Conservation (phyloP, 2,329 filamentous ascomycete genomes). For the Cladosporium velox region DNA sequence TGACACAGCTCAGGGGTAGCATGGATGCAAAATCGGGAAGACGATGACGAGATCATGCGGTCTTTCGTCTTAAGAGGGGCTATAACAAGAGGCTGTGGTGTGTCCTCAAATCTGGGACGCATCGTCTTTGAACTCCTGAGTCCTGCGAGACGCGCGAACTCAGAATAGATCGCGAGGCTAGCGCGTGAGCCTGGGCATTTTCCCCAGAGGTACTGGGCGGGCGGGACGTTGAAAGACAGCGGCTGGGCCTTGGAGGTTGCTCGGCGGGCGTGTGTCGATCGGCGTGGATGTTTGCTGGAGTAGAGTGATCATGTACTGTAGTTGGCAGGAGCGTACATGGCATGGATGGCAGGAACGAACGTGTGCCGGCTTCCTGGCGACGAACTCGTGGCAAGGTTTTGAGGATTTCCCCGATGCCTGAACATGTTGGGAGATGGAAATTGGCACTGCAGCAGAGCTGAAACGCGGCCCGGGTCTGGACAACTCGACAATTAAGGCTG, state of each 20-base stretch:
- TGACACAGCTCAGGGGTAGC: neutral
- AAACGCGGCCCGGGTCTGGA: conserved; percentile 5
- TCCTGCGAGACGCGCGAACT: conserved; percentile 8
- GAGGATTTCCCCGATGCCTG: neutral
- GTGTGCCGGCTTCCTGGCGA: neutral
- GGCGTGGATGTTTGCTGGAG: neutral
- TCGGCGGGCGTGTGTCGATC: neutral
- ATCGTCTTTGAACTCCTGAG: conserved; percentile 11
- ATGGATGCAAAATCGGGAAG: neutral
- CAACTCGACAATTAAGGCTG: neutral
- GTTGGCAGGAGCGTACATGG: neutral
- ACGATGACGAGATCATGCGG: conserved; percentile 2
- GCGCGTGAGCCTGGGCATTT: conserved; percentile 3
- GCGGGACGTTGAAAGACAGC: conserved; percentile 7
- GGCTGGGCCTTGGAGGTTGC: neutral
- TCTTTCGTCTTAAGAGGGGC: conserved; percentile 7
- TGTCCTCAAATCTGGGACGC: neutral
- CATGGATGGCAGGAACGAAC: neutral
- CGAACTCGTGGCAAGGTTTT: conserved; percentile 3
- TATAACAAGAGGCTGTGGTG: conserved; percentile 13
- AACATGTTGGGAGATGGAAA: conserved; percentile 1
- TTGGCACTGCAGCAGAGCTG: conserved; percentile 10
- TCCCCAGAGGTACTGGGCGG: conserved; percentile 4
- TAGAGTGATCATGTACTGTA: neutral
- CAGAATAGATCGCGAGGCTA: conserved; percentile 6